Evolutionary conservation across 495 filamentous ascomycete genomes (phyloP).

Genomic region (Hypoxylon subgilvum): DNA sequence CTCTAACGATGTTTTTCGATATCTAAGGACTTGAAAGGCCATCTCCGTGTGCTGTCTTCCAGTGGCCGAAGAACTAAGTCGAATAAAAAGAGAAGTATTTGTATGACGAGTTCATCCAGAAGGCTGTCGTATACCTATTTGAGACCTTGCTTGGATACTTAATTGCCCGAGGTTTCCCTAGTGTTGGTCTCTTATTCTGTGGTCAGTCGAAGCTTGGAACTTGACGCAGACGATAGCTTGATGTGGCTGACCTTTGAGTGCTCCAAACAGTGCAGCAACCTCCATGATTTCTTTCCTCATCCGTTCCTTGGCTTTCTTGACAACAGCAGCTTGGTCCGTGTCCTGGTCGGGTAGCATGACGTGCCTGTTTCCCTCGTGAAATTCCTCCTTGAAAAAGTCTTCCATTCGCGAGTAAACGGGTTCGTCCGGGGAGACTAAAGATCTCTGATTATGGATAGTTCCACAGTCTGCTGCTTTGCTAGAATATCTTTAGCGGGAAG

Average conservation of each 20-base stretch:
- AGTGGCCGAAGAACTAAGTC: too few species aligned
- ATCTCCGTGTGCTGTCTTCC: too few species aligned
- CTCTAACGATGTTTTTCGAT: too few species aligned
- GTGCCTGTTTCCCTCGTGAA: constrained; percentile 14
- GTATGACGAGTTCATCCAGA: too few species aligned
- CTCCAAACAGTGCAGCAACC: neutral
- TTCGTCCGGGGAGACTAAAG: neutral
- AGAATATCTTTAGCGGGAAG: too few species aligned
- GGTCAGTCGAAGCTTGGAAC: constrained; percentile 1
- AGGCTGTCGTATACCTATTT: too few species aligned
- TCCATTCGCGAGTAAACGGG: constrained; percentile 6
- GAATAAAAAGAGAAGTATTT: too few species aligned
- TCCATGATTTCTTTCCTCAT: constrained; percentile 3
- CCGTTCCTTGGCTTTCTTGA: neutral
- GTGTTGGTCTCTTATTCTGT: neutral
- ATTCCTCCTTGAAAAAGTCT: constrained; percentile 14
- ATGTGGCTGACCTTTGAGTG: neutral
- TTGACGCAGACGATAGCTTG: neutral
- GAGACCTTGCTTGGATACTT: too few species aligned
- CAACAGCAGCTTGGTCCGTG: neutral
- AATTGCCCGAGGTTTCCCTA: too few species aligned
- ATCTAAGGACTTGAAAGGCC: too few species aligned
- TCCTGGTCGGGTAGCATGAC: constrained; percentile 15
- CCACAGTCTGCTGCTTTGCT: neutral
- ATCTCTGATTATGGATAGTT: neutral